Percentiles rank a stretch among this genome's conserved stretches.
These are phyloP conservation scores for Magnusiomyces paraingens DNA, from an alignment of 1,139 yeast genomes.

Conservation along the genomic window DNA sequence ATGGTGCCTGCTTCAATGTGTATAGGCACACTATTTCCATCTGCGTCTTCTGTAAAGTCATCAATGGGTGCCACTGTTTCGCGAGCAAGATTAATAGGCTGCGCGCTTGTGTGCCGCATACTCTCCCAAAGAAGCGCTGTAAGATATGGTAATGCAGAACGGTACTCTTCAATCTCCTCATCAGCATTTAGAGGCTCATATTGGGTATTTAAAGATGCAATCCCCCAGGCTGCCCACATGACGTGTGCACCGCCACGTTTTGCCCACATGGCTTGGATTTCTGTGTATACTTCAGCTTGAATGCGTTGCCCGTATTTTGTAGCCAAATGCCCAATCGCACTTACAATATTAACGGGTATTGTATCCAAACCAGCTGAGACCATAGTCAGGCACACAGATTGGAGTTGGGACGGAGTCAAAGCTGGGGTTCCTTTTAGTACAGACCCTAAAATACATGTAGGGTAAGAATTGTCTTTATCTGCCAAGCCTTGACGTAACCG, in stretches of 20 bases:
- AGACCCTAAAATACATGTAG: constrained; percentile 43
- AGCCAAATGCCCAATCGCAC: constrained; percentile 56
- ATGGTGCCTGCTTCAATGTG: constrained; percentile 51
- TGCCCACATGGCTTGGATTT: constrained; percentile 34
- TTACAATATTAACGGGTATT: constrained; percentile 56
- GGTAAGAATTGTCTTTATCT: constrained; percentile 21
- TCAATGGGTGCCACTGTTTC: constrained; percentile 46
- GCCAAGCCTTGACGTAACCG: constrained; percentile 18
- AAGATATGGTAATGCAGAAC: constrained; percentile 42
- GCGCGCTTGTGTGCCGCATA: constrained; percentile 53
- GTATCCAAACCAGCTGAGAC: constrained; percentile 78
- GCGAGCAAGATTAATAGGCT: constrained; percentile 64
- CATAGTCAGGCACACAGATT: constrained; percentile 64
- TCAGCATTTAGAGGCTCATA: constrained; percentile 14
- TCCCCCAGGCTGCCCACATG: too few species aligned
- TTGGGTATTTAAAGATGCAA: too few species aligned
- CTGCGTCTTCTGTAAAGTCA: constrained; percentile 29
- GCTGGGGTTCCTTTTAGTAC: constrained; percentile 26
- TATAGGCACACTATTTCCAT: not conserved
- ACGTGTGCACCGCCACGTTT: too few species aligned
- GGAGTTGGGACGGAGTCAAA: constrained; percentile 42
- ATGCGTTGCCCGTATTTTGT: constrained; percentile 39
- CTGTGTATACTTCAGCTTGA: constrained; percentile 40
- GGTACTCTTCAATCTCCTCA: constrained; percentile 15
- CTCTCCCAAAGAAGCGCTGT: constrained; percentile 59